Base-by-base conservation (phyloP, 2,329 filamentous ascomycete genomes). In the Cytospora schulzeri region DNA sequence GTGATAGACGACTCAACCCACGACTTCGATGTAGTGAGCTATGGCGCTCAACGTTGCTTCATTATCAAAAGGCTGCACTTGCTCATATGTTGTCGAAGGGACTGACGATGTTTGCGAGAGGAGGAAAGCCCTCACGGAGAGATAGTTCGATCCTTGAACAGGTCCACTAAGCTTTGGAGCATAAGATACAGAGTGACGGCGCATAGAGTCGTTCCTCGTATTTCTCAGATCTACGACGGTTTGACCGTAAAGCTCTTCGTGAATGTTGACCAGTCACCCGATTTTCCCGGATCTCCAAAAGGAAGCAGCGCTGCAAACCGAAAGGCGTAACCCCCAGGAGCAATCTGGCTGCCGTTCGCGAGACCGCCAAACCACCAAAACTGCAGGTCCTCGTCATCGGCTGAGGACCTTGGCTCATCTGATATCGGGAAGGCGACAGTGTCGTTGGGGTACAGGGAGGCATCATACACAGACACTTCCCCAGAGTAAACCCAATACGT, bases 321-420 rank as follows among this genome's bases (percentile, higher is more conserved):
- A 24, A 31, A 60, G 38, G 55, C 29, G 28, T 64, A 64, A 24
- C 35, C 38, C 14, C 62, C 62, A 22, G 62, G n/a, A 17, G 29
- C 14, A 19, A 64, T 60, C 51, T 60, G 50, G 38, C 50, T 64
- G 24, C 62, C 62, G 48, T 60, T 45, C 3, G 56, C 62, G 6
- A 64, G 62, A 24, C 50, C 52, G 5, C 62, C 62, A 29, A 64
- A 45, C 62, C 62, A 64, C 62, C 62, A 64, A 52, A 60, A 64
- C n/a, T 60, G 50, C 26, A 55, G 29, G 38, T 56, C 62, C 3
- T 41, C 62, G 19, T 41, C 41, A 24, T 64, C 57, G 11, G 60
- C 38, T 11, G 57, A 48, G 17, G 55, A 38, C 17, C 62, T 51
- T 14, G 56, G 38, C 33, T 60, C 28, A 33, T 64, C 62, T 19